phyloP scores from a whole-genome alignment of 768 basidiomycete species.

The Phylloporus arenicola region DNA sequence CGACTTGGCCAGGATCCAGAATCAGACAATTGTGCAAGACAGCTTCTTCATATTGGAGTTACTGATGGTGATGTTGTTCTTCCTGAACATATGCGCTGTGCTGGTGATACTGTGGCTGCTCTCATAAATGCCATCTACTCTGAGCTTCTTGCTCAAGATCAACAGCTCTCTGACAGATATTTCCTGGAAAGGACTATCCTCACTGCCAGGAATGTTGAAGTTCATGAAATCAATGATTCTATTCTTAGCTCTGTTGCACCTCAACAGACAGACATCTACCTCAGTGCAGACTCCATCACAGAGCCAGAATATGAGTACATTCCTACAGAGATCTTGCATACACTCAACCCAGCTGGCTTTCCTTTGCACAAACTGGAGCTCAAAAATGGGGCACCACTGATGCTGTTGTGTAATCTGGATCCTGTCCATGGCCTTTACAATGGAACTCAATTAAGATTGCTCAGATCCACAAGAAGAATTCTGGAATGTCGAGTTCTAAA shows the following conservation, averaged over 20 bases:
- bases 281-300: conserved; percentile 26
- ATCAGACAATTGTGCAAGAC: conserved; percentile 27
- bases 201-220: conserved; percentile 24
- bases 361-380: conserved; percentile 35
- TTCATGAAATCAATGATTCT: conserved; percentile 8
- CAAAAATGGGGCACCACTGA: conserved; percentile 34
- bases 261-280: neutral
- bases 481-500: conserved; percentile 21
- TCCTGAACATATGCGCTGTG: conserved; percentile 25
- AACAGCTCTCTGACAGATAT: conserved; percentile 19
- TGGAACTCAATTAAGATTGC: conserved; percentile 28
- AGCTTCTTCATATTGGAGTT: conserved; percentile 13
- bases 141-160: conserved; percentile 2
- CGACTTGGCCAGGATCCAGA: conserved; percentile 17
- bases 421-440: conserved; percentile 35
- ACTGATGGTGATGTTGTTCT: conserved; percentile 19
- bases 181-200: conserved; percentile 30
- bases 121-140: conserved; percentile 17
- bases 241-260: too few species aligned
- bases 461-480: conserved; percentile 17
- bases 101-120: conserved; percentile 10
- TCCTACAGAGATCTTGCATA: conserved; percentile 37
- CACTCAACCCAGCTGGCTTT: conserved; percentile 34
- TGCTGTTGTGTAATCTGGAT: conserved; percentile 41
- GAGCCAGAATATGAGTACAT: conserved; percentile 21